Conservation (phyloP, 805 yeast genomes). For the Starmerella bacillaris region DNA sequence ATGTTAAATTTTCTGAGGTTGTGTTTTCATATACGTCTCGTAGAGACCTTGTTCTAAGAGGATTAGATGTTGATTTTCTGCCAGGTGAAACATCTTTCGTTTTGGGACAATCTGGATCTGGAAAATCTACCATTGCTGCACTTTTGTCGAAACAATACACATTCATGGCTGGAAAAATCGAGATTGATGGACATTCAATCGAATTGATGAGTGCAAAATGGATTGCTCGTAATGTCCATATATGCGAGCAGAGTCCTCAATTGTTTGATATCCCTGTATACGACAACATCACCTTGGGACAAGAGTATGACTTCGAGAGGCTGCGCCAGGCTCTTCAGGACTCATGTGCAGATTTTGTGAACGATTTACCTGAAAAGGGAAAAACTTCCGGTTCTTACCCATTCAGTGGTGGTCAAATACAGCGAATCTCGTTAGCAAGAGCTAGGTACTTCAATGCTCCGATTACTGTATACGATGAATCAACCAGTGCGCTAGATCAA, state of each 20-base stretch:
- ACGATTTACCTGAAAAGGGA: constrained; percentile 35
- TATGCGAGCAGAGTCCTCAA: constrained; percentile 55
- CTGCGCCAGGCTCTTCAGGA: constrained; percentile 35
- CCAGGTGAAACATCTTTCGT: constrained; percentile 38
- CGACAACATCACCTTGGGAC: constrained; percentile 35
- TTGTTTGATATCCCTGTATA: constrained; percentile 46
- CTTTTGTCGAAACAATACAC: constrained; percentile 45
- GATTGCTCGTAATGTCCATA: constrained; percentile 45
- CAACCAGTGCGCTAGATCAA: constrained; percentile 63
- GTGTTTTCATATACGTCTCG: constrained; percentile 47
- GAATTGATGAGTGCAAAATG: constrained; percentile 29
- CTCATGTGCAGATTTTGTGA: constrained; percentile 32
- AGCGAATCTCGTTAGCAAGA: constrained; percentile 67
- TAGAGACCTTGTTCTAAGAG: constrained; percentile 30
- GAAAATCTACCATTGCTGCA: constrained; percentile 67
- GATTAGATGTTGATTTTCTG: constrained; percentile 31
- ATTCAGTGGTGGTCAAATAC: constrained; percentile 83
- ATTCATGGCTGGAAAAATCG: constrained; percentile 35
- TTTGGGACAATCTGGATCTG: constrained; percentile 82
- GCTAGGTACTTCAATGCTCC: constrained; percentile 60
- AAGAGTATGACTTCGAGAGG: constrained; percentile 16
- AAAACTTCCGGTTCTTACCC: constrained; percentile 29
- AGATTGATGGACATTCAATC: constrained; percentile 37
- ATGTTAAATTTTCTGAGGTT: constrained; percentile 11
- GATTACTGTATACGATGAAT: constrained; percentile 68